Percentiles rank a stretch among this genome's conserved stretches.
Conservation (phyloP, 2,329 filamentous ascomycete genomes). For the Trichoderma sp. region DNA sequence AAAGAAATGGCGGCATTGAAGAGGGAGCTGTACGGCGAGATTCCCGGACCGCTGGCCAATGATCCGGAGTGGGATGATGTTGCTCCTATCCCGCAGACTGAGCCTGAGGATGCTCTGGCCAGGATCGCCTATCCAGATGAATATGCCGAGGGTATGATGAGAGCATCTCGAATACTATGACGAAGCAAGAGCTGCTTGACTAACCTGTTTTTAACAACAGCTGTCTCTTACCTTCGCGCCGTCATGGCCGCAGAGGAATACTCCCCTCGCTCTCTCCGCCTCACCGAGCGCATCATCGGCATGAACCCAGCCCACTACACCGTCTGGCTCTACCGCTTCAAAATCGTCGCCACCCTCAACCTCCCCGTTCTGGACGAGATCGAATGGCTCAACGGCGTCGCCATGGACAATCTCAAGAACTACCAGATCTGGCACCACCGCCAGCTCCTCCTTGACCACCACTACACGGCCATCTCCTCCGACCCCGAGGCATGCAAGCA, state of each 20-base stretch:
- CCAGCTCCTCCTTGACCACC: constrained; percentile 60
- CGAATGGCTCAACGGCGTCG: constrained; percentile 79
- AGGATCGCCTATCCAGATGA: constrained; percentile 86
- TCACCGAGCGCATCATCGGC: constrained; percentile 86
- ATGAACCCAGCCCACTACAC: constrained; percentile 98
- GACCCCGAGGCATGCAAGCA: constrained; percentile 54
- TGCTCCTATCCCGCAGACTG: constrained; percentile 75
- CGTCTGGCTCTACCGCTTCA: constrained; percentile 93
- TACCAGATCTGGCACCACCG: constrained; percentile 94
- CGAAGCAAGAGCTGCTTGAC: background rate
- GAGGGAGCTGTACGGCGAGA: constrained; percentile 52
- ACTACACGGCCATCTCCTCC: constrained; percentile 50
- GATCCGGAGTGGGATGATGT: constrained; percentile 83
- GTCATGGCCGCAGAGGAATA: constrained; percentile 88
- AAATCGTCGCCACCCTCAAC: constrained; percentile 66
- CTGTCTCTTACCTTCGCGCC: constrained; percentile 88
- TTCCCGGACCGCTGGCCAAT: constrained; percentile 45
- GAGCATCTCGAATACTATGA: background rate
- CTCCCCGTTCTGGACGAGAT: constrained; percentile 70
- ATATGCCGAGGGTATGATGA: constrained; percentile 69
- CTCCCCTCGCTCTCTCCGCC: constrained; percentile 70
- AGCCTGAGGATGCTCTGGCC: constrained; percentile 82
- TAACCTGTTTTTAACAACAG: constrained; percentile 39
- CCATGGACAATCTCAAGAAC: constrained; percentile 86
- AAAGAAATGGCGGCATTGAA: constrained; percentile 50